Percentiles rank a stretch among this genome's conserved stretches.
Evolutionary conservation across 495 filamentous ascomycete species (phyloP).

Genomic region (Aspergillus sparsus): DNA sequence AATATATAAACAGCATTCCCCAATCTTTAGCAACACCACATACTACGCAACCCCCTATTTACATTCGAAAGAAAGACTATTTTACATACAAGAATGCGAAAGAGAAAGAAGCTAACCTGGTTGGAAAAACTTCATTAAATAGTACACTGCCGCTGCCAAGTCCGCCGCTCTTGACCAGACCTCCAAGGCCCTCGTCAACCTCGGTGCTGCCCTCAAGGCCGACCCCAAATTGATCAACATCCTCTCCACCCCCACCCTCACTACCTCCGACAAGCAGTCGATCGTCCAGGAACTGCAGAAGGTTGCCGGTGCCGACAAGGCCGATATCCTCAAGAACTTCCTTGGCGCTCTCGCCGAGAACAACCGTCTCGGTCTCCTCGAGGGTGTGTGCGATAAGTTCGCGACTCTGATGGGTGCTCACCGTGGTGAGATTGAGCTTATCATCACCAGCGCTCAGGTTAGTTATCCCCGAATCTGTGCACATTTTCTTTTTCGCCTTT

Average conservation of each 20-base stretch:
- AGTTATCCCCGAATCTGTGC: conserved; percentile 26
- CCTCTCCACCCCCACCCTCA: conserved; percentile 79
- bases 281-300: conserved; percentile 84
- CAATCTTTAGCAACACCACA: too few relatives aligned
- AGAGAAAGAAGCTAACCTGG: conserved; percentile 1
- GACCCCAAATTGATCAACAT: conserved; percentile 77
- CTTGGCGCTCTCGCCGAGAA: conserved; percentile 86
- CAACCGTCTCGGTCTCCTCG: conserved; percentile 84
- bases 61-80: neutral
- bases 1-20: too few relatives aligned
- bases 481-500: neutral
- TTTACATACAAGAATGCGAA: neutral
- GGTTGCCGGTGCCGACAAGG: conserved; percentile 68
- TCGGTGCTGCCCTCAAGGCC: conserved; percentile 71
- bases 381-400: conserved; percentile 86
- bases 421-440: conserved; percentile 89
- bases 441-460: conserved; percentile 87
- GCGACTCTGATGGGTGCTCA: conserved; percentile 80
- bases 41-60: too few relatives aligned
- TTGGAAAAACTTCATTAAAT: conserved; percentile 20
- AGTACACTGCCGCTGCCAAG: conserved; percentile 97
- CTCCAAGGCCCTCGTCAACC: conserved; percentile 69
- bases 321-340: conserved; percentile 90
- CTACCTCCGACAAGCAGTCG: conserved; percentile 71
- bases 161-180: conserved; percentile 77